Percentiles rank a stretch among this genome's conserved stretches.
phyloP scores from a whole-genome alignment of 2,329 filamentous ascomycete genomes.

The Orbilia blumenaviensis region DNA sequence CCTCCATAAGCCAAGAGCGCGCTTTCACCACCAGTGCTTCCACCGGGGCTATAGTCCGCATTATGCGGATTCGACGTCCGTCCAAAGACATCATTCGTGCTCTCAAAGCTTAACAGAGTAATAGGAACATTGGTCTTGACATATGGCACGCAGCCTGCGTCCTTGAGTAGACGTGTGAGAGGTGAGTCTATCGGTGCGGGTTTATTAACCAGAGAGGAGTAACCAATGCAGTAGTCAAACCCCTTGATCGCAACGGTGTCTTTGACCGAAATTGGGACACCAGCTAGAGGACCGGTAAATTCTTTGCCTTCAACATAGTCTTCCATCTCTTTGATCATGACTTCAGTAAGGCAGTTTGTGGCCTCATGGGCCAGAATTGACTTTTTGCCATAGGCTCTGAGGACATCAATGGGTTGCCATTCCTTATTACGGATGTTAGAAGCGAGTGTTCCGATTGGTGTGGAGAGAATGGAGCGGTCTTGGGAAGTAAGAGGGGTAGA shows the following conservation, averaged over 20 bases:
- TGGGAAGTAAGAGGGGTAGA: conserved; percentile 70
- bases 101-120: conserved; percentile 86
- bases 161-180: conserved; percentile 79
- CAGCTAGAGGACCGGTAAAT: conserved; percentile 71
- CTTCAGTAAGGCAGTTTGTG: conserved; percentile 89
- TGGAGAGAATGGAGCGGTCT: conserved; percentile 75
- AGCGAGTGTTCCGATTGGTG: conserved; percentile 80
- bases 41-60: conserved; percentile 82
- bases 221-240: conserved; percentile 84
- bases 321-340: conserved; percentile 82
- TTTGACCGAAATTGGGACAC: conserved; percentile 86
- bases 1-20: conserved; percentile 82
- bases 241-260: conserved; percentile 81
- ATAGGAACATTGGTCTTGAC: conserved; percentile 92
- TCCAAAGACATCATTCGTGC: conserved; percentile 82
- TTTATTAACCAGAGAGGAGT: conserved; percentile 74
- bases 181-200: conserved; percentile 73
- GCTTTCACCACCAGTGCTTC: conserved; percentile 85
- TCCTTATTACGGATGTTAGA: conserved; percentile 76
- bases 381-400: conserved; percentile 87
- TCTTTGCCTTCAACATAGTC: conserved; percentile 69
- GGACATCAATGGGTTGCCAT: conserved; percentile 74
- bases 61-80: conserved; percentile 84
- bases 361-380: conserved; percentile 82
- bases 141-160: conserved; percentile 87